phyloP scores from a whole-genome alignment of 192 early-diverging fungal genomes.

The Umbelopsis isabellina region DNA sequence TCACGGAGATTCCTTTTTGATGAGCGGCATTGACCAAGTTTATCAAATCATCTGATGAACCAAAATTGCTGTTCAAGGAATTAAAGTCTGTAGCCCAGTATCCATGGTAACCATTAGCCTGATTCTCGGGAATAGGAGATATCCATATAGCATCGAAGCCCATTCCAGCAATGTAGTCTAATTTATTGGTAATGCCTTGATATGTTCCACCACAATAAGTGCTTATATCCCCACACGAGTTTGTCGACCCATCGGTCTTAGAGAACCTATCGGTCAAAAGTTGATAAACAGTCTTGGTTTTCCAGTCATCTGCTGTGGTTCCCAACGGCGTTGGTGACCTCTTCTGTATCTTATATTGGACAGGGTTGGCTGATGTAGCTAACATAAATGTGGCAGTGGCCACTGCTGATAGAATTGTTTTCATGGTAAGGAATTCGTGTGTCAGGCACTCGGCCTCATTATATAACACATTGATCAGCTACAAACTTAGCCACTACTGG shows the following conservation, averaged over 20 bases:
- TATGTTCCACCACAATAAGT: conserved; percentile 54
- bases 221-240: conserved; percentile 15
- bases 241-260: conserved; percentile 25
- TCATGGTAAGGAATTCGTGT: background rate
- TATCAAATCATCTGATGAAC: conserved; percentile 42
- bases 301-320: conserved; percentile 38
- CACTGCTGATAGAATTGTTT: background rate
- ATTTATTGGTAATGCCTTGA: conserved; percentile 41
- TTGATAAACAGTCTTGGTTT: conserved; percentile 47
- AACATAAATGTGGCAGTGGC: background rate
- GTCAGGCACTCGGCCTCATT: no score
- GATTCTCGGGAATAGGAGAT: conserved; percentile 39
- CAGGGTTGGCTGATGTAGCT: background rate
- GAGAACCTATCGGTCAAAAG: conserved; percentile 54
- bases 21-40: conserved; percentile 44
- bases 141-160: conserved; percentile 55
- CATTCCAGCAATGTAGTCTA: conserved; percentile 53
- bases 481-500: no score
- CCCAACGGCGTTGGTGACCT: conserved; percentile 1
- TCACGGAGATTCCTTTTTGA: conserved; percentile 40
- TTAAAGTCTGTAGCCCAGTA: conserved; percentile 51
- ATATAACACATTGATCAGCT: no score
- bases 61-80: conserved; percentile 49
- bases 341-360: background rate
- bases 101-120: conserved; percentile 42